phyloP scores from a whole-genome alignment of 495 filamentous ascomycete species.

The Tuber borchii region DNA sequence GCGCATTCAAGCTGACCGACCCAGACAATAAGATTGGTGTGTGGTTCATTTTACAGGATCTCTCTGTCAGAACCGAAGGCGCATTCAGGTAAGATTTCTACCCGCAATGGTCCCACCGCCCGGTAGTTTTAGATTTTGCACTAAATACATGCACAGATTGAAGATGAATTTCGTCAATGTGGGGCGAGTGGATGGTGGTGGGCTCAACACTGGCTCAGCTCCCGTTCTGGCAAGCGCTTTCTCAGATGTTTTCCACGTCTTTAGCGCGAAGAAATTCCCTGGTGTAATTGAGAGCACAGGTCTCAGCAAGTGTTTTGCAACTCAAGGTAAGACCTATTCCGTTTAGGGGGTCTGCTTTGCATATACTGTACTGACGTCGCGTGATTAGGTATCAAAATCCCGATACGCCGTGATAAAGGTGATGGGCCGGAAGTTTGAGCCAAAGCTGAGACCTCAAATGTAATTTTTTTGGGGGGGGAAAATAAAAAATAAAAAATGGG shows the following conservation, averaged over 20 bases:
- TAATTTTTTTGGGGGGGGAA: neutral
- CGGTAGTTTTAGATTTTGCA: neutral
- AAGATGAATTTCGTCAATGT: slow-evolving; percentile 85
- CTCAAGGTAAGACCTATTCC: slow-evolving; percentile 63
- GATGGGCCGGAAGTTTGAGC: slow-evolving; percentile 36
- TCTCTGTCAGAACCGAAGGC: slow-evolving; percentile 90
- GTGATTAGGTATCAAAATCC: slow-evolving; percentile 41
- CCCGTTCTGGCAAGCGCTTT: slow-evolving; percentile 84
- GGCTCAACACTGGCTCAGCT: slow-evolving; percentile 70
- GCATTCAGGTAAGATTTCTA: slow-evolving; percentile 63
- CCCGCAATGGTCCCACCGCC: neutral
- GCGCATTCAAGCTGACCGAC: slow-evolving; percentile 79
- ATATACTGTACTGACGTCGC: slow-evolving; percentile 16
- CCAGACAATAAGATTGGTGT: slow-evolving; percentile 78
- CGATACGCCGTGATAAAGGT: slow-evolving; percentile 41
- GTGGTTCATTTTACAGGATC: slow-evolving; percentile 95
- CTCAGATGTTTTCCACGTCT: slow-evolving; percentile 87
- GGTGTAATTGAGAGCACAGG: slow-evolving; percentile 90
- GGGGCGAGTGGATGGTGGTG: slow-evolving; percentile 46
- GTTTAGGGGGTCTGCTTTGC: neutral
- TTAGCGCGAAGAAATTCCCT: slow-evolving; percentile 94
- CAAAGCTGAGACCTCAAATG: slow-evolving; percentile 1
- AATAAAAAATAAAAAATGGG: neutral
- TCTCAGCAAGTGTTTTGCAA: slow-evolving; percentile 89
- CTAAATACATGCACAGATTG: slow-evolving; percentile 45